These are phyloP conservation scores for Aspergillus nidulans DNA, from an alignment of 495 filamentous ascomycete genomes.

Conservation along the genomic window DNA sequence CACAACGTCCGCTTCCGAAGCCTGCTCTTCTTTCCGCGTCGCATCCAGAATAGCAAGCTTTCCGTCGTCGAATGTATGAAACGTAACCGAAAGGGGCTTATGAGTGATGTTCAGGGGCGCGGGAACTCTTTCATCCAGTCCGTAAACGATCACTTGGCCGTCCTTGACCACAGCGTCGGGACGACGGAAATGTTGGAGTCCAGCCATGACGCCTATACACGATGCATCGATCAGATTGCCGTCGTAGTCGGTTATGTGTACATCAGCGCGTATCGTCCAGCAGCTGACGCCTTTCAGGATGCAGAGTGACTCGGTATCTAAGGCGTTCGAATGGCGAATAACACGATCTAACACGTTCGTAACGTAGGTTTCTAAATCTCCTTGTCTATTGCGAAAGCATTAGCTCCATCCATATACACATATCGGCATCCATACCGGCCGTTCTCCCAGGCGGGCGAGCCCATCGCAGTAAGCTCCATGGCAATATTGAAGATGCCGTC, in stretches of 20 bases:
- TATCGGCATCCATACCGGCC: slow-evolving; percentile 53
- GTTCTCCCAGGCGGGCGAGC: slow-evolving; percentile 83
- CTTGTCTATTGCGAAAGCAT: slow-evolving; percentile 44
- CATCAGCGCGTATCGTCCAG: slow-evolving; percentile 83
- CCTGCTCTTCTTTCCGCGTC: slow-evolving; percentile 77
- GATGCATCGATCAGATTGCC: slow-evolving; percentile 81
- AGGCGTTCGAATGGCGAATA: slow-evolving; percentile 81
- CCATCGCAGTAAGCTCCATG: slow-evolving; percentile 88
- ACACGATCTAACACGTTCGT: slow-evolving; percentile 88
- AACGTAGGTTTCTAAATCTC: slow-evolving; percentile 75
- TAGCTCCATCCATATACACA: slow-evolving; percentile 9
- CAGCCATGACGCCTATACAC: slow-evolving; percentile 81
- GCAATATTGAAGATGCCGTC: slow-evolving; percentile 91
- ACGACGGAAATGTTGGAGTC: slow-evolving; percentile 82
- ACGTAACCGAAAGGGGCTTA: slow-evolving; percentile 80
- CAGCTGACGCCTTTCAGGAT: slow-evolving; percentile 84
- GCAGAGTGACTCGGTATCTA: slow-evolving; percentile 94
- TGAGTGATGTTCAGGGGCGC: slow-evolving; percentile 86
- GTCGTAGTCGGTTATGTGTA: slow-evolving; percentile 86
- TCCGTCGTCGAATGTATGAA: slow-evolving; percentile 71
- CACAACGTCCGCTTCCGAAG: slow-evolving; percentile 76
- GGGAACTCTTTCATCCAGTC: slow-evolving; percentile 78
- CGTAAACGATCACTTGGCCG: slow-evolving; percentile 75
- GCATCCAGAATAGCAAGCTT: slow-evolving; percentile 70
- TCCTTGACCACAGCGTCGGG: slow-evolving; percentile 82